A percentile compares a stretch with the other conserved stretches of the same genome.
These are phyloP conservation scores for Fraxinus nigra DNA, from an alignment of 305 asterid genomes.

Conservation along the genomic window DNA sequence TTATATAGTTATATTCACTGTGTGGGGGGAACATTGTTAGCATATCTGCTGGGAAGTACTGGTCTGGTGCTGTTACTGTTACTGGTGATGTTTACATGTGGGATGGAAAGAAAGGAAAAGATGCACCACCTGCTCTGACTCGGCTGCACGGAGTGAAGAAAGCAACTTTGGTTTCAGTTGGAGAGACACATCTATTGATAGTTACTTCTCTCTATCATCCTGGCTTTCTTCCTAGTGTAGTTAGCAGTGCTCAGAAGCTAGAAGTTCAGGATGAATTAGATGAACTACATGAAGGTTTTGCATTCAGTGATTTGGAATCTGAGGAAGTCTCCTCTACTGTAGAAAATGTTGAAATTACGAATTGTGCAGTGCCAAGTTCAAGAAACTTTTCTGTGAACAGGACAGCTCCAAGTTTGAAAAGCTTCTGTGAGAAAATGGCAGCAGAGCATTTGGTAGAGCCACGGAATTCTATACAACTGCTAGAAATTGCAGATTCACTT, in stretches of 20 bases:
- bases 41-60: conserved; percentile 91
- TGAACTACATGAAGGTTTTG: conserved; percentile 45
- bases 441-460: conserved; percentile 93
- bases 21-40: conserved; percentile 66
- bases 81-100: conserved; percentile 87
- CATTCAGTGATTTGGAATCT: conserved; percentile 62
- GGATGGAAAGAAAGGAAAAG: conserved; percentile 75
- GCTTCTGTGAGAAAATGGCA: conserved; percentile 82
- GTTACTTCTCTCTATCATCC: conserved; percentile 91
- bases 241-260: conserved; percentile 30
- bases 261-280: conserved; percentile 42
- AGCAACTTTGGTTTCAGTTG: conserved; percentile 89
- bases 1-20: conserved; percentile 56
- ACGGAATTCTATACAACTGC: conserved; percentile 70
- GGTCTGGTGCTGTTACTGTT: conserved; percentile 88
- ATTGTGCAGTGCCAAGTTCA: conserved; percentile 16
- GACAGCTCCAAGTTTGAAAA: conserved; percentile 69
- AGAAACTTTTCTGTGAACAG: conserved; percentile 25
- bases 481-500: conserved; percentile 91
- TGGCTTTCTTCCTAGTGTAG: conserved; percentile 36
- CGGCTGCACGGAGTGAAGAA: conserved; percentile 90
- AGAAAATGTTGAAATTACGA: conserved; percentile 37
- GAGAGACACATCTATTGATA: conserved; percentile 86
- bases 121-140: conserved; percentile 52
- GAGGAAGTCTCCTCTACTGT: conserved; percentile 34